These are phyloP conservation scores for Pythium sukuiense DNA, from an alignment of 352 stramenopile genomes.

Conservation along the genomic window DNA sequence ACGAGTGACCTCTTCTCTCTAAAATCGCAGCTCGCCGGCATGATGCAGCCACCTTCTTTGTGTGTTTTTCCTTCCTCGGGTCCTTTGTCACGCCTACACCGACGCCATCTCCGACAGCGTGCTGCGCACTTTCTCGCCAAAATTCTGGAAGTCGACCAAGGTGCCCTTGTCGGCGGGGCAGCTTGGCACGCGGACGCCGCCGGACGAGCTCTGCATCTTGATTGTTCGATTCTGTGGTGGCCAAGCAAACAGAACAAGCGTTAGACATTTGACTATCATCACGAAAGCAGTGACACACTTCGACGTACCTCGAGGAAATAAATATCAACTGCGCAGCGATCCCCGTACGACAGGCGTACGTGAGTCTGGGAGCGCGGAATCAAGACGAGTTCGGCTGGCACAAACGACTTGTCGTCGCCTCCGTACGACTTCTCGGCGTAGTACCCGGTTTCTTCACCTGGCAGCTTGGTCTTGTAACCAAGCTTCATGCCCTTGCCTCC, in stretches of 20 bases:
- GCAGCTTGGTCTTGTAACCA: conserved; percentile 87
- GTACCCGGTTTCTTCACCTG: conserved; percentile 82
- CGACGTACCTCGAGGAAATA: conserved; percentile 82
- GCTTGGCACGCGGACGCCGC: conserved; percentile 75
- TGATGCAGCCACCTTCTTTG: background rate
- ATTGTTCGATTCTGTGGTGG: conserved; percentile 68
- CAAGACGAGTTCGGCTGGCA: conserved; percentile 77
- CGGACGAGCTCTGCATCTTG: conserved; percentile 81
- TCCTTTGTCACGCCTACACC: conserved; percentile 32
- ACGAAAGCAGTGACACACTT: conserved; percentile 12
- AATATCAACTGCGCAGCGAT: conserved; percentile 89
- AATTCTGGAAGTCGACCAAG: conserved; percentile 70
- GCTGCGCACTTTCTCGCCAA: conserved; percentile 81
- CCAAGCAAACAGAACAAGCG: background rate
- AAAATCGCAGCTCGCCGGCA: background rate
- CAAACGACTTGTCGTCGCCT: conserved; percentile 85
- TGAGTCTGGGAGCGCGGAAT: conserved; percentile 86
- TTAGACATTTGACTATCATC: conserved; percentile 14
- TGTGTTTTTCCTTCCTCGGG: background rate
- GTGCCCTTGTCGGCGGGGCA: conserved; percentile 72
- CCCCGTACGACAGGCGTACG: conserved; percentile 79
- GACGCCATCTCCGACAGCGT: conserved; percentile 88
- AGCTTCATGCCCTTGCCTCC: conserved; percentile 86
- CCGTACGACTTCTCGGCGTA: conserved; percentile 85
- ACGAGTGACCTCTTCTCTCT: background rate